Evolutionary conservation across 2,329 filamentous ascomycete genomes (phyloP).

Genomic region (Aureobasidium lini): DNA sequence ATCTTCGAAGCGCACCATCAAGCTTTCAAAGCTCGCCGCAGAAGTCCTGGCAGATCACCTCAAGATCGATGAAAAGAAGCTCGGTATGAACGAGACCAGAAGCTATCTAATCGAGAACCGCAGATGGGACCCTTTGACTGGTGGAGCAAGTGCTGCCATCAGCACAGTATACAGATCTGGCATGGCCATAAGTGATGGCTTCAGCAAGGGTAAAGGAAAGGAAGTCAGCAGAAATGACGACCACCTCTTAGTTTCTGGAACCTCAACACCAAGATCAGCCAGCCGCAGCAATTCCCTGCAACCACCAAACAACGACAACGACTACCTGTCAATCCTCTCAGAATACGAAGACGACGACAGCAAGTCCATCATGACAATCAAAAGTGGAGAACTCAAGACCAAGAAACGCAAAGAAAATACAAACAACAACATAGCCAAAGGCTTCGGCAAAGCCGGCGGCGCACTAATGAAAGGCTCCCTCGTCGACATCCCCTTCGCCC

Average conservation of each 20-base stretch:
- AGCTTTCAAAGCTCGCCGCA: constrained; percentile 27
- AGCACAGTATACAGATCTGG: neutral
- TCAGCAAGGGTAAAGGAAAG: neutral
- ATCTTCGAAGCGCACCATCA: neutral
- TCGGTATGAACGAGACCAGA: neutral
- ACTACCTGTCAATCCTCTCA: neutral
- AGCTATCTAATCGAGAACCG: neutral
- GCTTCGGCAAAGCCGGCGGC: neutral
- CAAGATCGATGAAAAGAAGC: neutral
- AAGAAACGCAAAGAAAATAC: neutral
- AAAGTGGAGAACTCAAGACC: neutral
- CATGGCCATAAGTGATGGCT: neutral
- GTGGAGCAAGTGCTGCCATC: neutral
- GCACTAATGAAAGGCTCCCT: neutral
- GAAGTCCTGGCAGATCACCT: neutral
- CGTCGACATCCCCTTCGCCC: constrained; percentile 10
- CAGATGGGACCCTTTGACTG: constrained; percentile 1
- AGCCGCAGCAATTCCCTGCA: neutral
- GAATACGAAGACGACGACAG: constrained; percentile 15
- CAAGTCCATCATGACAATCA: neutral
- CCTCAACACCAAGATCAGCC: neutral
- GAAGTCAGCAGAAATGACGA: neutral
- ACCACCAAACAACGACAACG: neutral
- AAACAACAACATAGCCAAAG: neutral
- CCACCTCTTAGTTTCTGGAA: neutral